Percentiles rank a stretch among this genome's conserved stretches.
Evolutionary conservation across 1,284 basidiomycete species (phyloP).

Genomic region (Ceratobasidium theobromae): DNA sequence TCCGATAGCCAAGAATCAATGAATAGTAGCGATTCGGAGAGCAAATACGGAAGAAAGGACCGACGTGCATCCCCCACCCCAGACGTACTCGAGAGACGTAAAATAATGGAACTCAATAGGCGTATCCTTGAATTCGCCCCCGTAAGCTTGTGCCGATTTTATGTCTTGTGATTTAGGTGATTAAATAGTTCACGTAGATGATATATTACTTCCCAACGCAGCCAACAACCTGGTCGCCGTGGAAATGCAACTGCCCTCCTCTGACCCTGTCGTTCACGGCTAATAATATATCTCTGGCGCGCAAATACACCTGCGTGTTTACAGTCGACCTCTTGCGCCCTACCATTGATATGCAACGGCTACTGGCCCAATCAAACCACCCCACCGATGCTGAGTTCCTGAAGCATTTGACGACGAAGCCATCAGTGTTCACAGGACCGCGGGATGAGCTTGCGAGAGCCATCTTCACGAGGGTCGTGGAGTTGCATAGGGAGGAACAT

Average conservation of each 20-base stretch:
- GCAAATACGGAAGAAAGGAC: not conserved
- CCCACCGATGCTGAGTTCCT: not conserved
- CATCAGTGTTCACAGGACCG: not conserved
- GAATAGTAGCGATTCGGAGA: slow-evolving; percentile 24
- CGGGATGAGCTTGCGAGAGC: not conserved
- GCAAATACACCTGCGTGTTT: not conserved
- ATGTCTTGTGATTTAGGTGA: not conserved
- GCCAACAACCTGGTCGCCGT: not conserved
- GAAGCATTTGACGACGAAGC: not conserved
- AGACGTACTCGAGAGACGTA: not conserved
- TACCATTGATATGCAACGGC: not conserved
- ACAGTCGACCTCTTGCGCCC: not conserved
- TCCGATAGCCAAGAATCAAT: slow-evolving; percentile 8
- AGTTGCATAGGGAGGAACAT: slow-evolving; percentile 18
- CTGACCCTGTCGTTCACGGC: not conserved
- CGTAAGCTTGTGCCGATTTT: not conserved
- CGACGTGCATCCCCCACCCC: not conserved
- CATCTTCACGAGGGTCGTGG: slow-evolving; percentile 1
- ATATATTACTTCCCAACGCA: not conserved
- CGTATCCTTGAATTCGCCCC: not conserved
- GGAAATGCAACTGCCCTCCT: slow-evolving; percentile 4
- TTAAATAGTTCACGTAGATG: not conserved
- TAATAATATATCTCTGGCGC: not conserved
- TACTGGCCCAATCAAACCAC: not conserved
- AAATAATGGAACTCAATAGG: not conserved